A percentile compares a stretch with the other conserved stretches of the same genome.
Evolutionary conservation across 768 basidiomycete species (phyloP).

Genomic region (Tylopilus rubrobrunneus): DNA sequence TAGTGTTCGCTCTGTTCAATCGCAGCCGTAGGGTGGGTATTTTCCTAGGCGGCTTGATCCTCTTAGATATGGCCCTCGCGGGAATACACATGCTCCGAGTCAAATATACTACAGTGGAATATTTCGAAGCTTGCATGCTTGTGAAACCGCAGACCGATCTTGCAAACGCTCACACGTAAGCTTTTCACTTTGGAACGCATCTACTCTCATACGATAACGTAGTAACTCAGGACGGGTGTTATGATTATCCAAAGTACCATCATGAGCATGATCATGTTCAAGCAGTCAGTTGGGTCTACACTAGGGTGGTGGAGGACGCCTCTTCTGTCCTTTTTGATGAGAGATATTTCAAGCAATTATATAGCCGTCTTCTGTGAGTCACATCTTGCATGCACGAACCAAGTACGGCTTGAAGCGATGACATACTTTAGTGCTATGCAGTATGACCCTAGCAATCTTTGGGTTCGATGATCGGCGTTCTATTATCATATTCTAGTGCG

Average conservation of each 20-base stretch:
- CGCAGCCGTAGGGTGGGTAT: conserved; percentile 29
- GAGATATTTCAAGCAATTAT: conserved; percentile 45
- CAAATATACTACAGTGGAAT: neutral
- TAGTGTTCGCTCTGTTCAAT: conserved; percentile 33
- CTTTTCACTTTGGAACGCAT: neutral
- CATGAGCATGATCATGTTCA: conserved; percentile 35
- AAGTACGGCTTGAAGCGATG: neutral
- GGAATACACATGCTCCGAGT: conserved; percentile 19
- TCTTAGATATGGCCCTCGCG: conserved; percentile 16
- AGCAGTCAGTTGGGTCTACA: conserved; percentile 32
- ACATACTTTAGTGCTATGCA: conserved; percentile 6
- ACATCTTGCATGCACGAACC: neutral
- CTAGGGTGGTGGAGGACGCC: conserved; percentile 41
- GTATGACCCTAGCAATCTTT: neutral
- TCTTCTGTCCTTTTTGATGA: conserved; percentile 37
- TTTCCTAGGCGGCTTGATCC: conserved; percentile 8
- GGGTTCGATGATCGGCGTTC: neutral
- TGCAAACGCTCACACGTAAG: conserved; percentile 15
- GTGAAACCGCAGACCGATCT: neutral
- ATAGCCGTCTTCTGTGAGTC: conserved; percentile 36
- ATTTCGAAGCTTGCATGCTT: conserved; percentile 25
- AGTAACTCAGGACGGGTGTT: neutral
- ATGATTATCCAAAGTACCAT: conserved; percentile 36
- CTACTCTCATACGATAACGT: neutral
- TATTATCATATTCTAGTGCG: no score